Conservation (phyloP, 768 basidiomycete species). For the Xerocomus spinulosus region DNA sequence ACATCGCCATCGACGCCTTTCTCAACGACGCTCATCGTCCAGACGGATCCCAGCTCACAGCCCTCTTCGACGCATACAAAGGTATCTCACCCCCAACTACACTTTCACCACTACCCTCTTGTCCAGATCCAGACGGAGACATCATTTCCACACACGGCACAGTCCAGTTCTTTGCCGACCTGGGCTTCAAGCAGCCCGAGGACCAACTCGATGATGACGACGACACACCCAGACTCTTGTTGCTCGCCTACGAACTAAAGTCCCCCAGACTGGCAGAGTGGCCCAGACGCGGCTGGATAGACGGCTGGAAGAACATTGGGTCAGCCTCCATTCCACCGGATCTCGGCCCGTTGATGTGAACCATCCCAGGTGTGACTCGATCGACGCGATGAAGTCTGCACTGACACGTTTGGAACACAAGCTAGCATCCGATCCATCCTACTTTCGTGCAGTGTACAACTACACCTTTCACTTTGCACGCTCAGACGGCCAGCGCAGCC, state of each 20-base stretch:
- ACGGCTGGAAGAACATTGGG: slow-evolving; percentile 77
- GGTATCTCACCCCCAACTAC: slow-evolving; percentile 37
- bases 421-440: slow-evolving; percentile 58
- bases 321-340: slow-evolving; percentile 32
- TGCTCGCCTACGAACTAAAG: slow-evolving; percentile 77
- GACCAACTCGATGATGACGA: slow-evolving; percentile 66
- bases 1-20: slow-evolving; percentile 70
- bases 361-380: slow-evolving; percentile 54
- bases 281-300: slow-evolving; percentile 65
- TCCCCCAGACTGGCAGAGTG: slow-evolving; percentile 72
- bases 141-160: slow-evolving; percentile 78
- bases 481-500: slow-evolving; percentile 70
- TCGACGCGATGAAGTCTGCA: slow-evolving; percentile 53
- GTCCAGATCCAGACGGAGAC: slow-evolving; percentile 40
- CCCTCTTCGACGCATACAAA: slow-evolving; percentile 66
- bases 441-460: slow-evolving; percentile 76
- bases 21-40: slow-evolving; percentile 30
- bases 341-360: slow-evolving; percentile 3
- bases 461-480: slow-evolving; percentile 80
- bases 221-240: slow-evolving; percentile 70
- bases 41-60: slow-evolving; percentile 38
- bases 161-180: slow-evolving; percentile 54
- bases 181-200: slow-evolving; percentile 26
- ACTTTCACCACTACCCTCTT: neutral
- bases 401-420: slow-evolving; percentile 53